Evolutionary conservation across 2,329 filamentous ascomycete genomes (phyloP).

Genomic region (Helicocarpus griseus): DNA sequence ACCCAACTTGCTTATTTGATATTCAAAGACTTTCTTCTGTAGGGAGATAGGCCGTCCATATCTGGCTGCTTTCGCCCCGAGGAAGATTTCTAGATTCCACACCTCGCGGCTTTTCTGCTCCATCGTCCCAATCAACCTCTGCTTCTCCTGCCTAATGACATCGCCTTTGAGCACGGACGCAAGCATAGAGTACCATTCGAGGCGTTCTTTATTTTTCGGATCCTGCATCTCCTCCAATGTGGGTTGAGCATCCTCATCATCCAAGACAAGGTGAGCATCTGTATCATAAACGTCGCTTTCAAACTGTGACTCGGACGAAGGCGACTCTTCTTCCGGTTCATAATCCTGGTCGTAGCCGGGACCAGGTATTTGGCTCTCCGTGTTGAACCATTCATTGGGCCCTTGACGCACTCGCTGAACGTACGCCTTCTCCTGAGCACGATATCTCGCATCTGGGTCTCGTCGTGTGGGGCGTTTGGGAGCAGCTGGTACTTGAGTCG

Average conservation of each 20-base stretch:
- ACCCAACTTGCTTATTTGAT: constrained; percentile 64
- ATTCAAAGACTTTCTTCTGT: constrained; percentile 80
- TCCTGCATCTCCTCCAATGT: constrained; percentile 84
- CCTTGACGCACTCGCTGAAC: constrained; percentile 84
- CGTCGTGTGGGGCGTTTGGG: constrained; percentile 43
- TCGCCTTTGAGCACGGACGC: constrained; percentile 92
- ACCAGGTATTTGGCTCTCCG: constrained; percentile 51
- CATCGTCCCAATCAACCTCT: constrained; percentile 73
- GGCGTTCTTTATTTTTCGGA: constrained; percentile 73
- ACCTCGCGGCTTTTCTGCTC: constrained; percentile 64
- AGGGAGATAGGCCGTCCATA: constrained; percentile 77
- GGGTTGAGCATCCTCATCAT: constrained; percentile 79
- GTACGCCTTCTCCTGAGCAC: constrained; percentile 88
- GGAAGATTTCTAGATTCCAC: constrained; percentile 66
- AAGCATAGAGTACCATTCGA: constrained; percentile 98
- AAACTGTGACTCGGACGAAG: constrained; percentile 70
- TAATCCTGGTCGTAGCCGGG: constrained; percentile 59
- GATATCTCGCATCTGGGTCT: constrained; percentile 63
- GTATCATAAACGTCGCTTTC: constrained; percentile 81
- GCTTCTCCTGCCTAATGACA: constrained; percentile 96
- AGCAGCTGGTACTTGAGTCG: constrained; percentile 48
- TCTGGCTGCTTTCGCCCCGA: constrained; percentile 72
- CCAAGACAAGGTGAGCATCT: constrained; percentile 86
- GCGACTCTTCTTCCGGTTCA: constrained; percentile 84
- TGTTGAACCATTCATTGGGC: constrained; percentile 57